Conservation (phyloP, 1,139 yeast species). For the Suhomyces atakaporum region DNA sequence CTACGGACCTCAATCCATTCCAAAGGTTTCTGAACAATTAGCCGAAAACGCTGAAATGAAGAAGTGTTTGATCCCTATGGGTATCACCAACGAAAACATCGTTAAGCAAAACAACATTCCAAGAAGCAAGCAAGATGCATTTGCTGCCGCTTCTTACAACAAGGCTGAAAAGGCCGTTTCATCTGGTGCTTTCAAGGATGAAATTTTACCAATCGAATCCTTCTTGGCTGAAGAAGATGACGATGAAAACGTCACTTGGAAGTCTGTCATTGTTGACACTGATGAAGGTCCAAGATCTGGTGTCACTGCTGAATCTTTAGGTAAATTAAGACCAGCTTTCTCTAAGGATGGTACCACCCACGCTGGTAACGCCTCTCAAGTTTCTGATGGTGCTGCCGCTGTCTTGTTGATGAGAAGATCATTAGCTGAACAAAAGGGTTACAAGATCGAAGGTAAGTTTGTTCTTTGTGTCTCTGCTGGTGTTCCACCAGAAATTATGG, state of each 20-base stretch:
- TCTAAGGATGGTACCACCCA: constrained; percentile 79
- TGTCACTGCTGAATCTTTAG: constrained; percentile 75
- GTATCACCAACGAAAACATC: constrained; percentile 81
- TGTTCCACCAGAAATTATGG: constrained; percentile 97
- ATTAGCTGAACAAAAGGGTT: constrained; percentile 73
- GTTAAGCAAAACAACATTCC: constrained; percentile 62
- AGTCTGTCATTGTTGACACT: constrained; percentile 53
- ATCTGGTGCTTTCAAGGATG: constrained; percentile 76
- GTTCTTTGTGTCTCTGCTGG: constrained; percentile 79
- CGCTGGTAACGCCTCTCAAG: constrained; percentile 96
- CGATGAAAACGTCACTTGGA: constrained; percentile 44
- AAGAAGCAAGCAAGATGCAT: constrained; percentile 78
- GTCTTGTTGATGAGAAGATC: constrained; percentile 84
- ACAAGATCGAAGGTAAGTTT: constrained; percentile 71
- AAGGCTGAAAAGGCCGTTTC: constrained; percentile 79
- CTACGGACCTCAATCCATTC: constrained; percentile 74
- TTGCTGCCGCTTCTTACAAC: constrained; percentile 81
- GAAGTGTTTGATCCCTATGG: constrained; percentile 85
- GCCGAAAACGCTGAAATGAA: constrained; percentile 49
- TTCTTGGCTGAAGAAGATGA: constrained; percentile 53
- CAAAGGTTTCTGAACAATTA: constrained; percentile 57
- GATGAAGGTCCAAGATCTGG: constrained; percentile 94
- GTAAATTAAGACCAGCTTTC: constrained; percentile 86
- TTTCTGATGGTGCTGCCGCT: constrained; percentile 94
- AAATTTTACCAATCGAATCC: constrained; percentile 76